A percentile compares a stretch with the other conserved stretches of the same genome.
Evolutionary conservation across 495 filamentous ascomycete genomes (phyloP).

Genomic region (Aspergillus haitiensis): DNA sequence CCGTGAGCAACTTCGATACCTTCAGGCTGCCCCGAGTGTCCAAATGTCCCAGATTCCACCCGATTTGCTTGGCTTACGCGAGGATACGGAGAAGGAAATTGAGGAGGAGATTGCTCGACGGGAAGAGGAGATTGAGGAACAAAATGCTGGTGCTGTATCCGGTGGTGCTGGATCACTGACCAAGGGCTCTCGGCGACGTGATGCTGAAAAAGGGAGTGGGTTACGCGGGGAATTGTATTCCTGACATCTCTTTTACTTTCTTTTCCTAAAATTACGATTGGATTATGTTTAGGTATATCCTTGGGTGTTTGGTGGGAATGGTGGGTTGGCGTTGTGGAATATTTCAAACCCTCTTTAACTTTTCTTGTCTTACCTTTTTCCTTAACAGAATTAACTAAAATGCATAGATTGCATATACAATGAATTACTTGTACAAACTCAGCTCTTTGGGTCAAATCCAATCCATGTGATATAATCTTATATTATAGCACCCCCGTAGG

Average conservation of each 20-base stretch:
- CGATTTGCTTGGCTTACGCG: conserved; percentile 69
- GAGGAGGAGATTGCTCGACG: conserved; percentile 66
- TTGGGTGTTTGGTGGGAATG: conserved; percentile 13
- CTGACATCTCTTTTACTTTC: conserved; percentile 16
- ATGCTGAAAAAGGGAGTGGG: conserved; percentile 46
- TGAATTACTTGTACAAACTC: no score
- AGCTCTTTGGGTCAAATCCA: no score
- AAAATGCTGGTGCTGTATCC: conserved; percentile 28
- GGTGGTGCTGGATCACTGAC: conserved; percentile 19
- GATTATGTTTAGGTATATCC: conserved; percentile 9
- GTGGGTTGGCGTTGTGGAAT: conserved; percentile 10
- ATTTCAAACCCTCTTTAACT: conserved; percentile 1
- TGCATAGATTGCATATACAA: no score
- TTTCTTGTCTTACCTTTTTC: neutral
- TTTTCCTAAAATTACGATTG: conserved; percentile 1
- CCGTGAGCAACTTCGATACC: conserved; percentile 81
- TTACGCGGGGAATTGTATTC: conserved; percentile 45
- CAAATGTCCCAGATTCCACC: conserved; percentile 79
- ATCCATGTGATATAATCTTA: no score
- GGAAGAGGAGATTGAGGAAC: conserved; percentile 53
- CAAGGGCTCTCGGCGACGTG: conserved; percentile 35
- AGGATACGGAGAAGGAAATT: conserved; percentile 76
- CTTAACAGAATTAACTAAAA: no score
- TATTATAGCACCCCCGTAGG: no score
- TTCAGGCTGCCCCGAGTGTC: conserved; percentile 81